Base-by-base conservation (phyloP, 352 stramenopile genomes). In the Elongisporangium prolatum region DNA sequence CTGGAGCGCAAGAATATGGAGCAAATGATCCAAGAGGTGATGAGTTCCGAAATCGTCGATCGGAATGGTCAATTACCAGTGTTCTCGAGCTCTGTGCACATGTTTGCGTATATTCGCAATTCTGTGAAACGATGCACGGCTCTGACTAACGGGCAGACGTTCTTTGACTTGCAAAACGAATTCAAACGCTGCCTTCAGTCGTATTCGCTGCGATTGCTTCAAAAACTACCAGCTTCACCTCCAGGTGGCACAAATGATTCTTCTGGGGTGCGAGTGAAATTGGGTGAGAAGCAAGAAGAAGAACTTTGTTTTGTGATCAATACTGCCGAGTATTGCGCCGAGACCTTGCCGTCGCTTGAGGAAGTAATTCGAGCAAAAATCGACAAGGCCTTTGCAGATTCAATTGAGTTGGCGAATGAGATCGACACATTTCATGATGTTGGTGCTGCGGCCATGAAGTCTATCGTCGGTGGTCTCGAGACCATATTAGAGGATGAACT, bases 101-200 rank as follows among this genome's bases (percentile, higher is more conserved):
- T 99, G 63, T 99, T 99, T 65, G 91, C 98, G 48, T 99, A 99
- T 77, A 98, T 99, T 61, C 98, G 98, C 53, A 98, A 98, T 59
- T 98, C 94, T 8, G 96, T 99, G 38, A 97, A 98, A 60, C 88
- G 97, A 17, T 99, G 97, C 61, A 98, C 95, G 20, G 95, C 93
- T 21, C 72, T 99, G 28, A 98, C 96, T 1, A 99, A 96, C 52
- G 97, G 97, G 20, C 91, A 98, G 70, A 98, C 96, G 11, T 99
- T 99, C 60, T 99, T 98, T 63, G 81, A 98, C 48, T 72, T 99
- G 22, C 91, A 98, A 56, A 79, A 89, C 56, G 93, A 98, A 62
- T 99, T 98, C 71, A 96, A 84, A 37, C 70, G 81, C 50, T 91
- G 80, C 51, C 76, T 88, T 25, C 67, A 84, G 52, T 54, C 89